Evolutionary conservation across 179 eudicot species (phyloP), one percentile per base, ranked within the genome.

Genomic region (Drosera spatulata): DNA sequence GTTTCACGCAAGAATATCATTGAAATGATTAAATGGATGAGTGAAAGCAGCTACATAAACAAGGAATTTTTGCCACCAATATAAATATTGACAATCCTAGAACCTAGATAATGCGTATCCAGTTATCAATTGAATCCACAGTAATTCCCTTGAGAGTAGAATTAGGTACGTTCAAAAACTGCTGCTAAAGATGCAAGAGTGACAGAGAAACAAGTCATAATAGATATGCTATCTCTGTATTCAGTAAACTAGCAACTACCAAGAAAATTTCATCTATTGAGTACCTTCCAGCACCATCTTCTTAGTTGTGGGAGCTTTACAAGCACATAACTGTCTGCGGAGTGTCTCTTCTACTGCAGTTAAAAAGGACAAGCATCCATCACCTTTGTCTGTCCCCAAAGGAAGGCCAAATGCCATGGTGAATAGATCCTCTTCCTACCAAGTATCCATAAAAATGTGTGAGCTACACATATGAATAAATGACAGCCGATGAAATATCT

Each of bases 281-380:
- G 42, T 77, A 93, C 99, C 99, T 85, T 86, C 95, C 53, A 75
- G 43, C 57, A 66, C 79, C 78, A 77, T 80, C 82, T 70, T 89
- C 72, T 83, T 89, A 47, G 80, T 66, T 33, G 75, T 62, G 41
- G 85, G 76, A 49, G 97, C 84, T 79, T 81, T 93, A 79, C 86
- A 86, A 50, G 99, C 94, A 64, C 91, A 85, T 53, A 89, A 62
- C 57, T 89, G 99, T 59, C 99, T 84, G 74, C 90, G 81, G 67
- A 93, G 73, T 60, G 93, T 93, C 68, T 89, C 99, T 64, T 93
- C 99, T 56, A 93, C 88, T 37, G 95, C 95, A 74, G 89, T 84
- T 60, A 86, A 65, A 63, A 75, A 73, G 63, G 95, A 80, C 63
- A 93, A 74, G 73, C 86, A 82, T 71, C 85, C 79, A 59, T 93